Conservation (phyloP, 2,329 filamentous ascomycete species). For the Aspergillus vadensis region DNA sequence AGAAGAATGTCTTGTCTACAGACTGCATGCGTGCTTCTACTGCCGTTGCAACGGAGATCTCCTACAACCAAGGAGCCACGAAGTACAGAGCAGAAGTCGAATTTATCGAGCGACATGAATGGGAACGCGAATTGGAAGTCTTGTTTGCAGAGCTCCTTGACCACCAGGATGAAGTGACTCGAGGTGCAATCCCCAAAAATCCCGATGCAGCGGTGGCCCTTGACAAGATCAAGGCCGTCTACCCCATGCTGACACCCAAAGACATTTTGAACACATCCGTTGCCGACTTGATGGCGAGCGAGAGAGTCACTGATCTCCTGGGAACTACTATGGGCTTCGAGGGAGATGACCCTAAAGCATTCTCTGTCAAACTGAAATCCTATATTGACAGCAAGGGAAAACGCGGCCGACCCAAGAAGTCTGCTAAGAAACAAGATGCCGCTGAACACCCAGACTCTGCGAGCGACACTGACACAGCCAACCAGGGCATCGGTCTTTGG, state of each 20-base stretch:
- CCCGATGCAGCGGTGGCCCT: slow-evolving; percentile 48
- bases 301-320: slow-evolving; percentile 47
- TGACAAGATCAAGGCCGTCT: slow-evolving; percentile 46
- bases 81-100: slow-evolving; percentile 60
- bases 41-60: slow-evolving; percentile 62
- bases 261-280: slow-evolving; percentile 42
- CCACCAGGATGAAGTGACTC: slow-evolving; percentile 40
- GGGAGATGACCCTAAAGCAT: slow-evolving; percentile 38
- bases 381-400: slow-evolving; percentile 59
- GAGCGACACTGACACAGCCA: background rate
- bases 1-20: slow-evolving; percentile 59
- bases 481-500: slow-evolving; percentile 41
- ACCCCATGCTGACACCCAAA: slow-evolving; percentile 43
- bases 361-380: slow-evolving; percentile 51
- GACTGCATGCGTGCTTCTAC: slow-evolving; percentile 66
- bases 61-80: slow-evolving; percentile 53
- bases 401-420: slow-evolving; percentile 37
- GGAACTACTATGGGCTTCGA: slow-evolving; percentile 49
- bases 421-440: slow-evolving; percentile 44
- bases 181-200: slow-evolving; percentile 45
- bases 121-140: slow-evolving; percentile 54
- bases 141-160: slow-evolving; percentile 54
- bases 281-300: slow-evolving; percentile 46
- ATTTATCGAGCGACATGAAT: slow-evolving; percentile 57
- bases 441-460: background rate